Evolutionary conservation across 768 basidiomycete genomes (phyloP), one percentile per base, ranked within the genome.

Genomic region (Aureoboletus auriporus): DNA sequence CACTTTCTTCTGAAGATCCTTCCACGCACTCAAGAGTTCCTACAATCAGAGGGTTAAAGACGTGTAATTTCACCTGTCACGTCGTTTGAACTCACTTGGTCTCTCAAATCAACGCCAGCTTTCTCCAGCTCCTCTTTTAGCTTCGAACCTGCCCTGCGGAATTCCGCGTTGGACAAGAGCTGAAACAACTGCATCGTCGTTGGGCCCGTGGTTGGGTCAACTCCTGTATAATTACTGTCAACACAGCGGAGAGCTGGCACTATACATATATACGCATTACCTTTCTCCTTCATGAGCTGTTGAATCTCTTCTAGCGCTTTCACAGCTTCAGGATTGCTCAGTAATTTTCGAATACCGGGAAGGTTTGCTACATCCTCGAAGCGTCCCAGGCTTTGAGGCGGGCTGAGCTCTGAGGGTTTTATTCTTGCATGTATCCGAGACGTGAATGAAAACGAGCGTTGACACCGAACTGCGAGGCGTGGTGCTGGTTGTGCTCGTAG

Each of bases 71-170:
- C 37, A 20, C 20, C 13, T 13, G 46, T 5, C n/a, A 35, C 14
- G 31, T 30, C 13, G 16, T 28, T 35, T 16, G 29, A 26, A 51
- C 74, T 45, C 54, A 83, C 84, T 65, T 79, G 73, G 40, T 78
- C 75, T 31, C 62, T 64, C 31, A 83, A 46, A 58, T 85, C 77
- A n/a, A 87, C 61, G 6, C 82, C 85, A 17, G 81, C 80, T 30
- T 78, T 79, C 44, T 76, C 59, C 51, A 86, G 60, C 48, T 79
- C 80, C 12, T 71, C 71, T 43, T 71, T 66, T 6, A 83, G 68
- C 35, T 65, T 67, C 53, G 69, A 69, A 28, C 75, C 70, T 23
- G 73, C 76, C 36, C 64, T 69, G 47, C 76, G 69, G 49, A 86
- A 83, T 49, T 79, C 78, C 1, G 76, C 56, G 51, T 73, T 80